Conservation (phyloP, 805 yeast species). For the Candida berthetii region DNA sequence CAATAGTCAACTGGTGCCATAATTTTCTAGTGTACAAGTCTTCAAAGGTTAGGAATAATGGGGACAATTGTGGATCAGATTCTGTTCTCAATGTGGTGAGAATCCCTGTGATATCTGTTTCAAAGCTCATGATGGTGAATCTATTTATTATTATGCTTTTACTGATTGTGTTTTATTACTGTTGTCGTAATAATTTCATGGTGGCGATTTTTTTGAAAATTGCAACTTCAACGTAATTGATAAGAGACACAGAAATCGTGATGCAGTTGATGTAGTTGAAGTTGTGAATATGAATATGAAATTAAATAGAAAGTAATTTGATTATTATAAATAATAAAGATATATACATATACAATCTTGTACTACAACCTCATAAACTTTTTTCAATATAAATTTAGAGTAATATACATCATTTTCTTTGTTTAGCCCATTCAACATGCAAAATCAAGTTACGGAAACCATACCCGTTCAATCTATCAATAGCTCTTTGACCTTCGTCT, state of each 20-base stretch:
- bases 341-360: no score
- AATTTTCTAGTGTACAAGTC: slow-evolving; percentile 83
- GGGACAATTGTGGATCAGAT: slow-evolving; percentile 57
- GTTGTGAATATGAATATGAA: no score
- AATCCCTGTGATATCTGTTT: slow-evolving; percentile 17
- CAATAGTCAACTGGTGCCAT: slow-evolving; percentile 89
- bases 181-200: no score
- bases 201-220: no score
- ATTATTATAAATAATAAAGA: no score
- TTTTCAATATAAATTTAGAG: no score
- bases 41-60: slow-evolving; percentile 64
- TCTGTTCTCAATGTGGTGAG: slow-evolving; percentile 51
- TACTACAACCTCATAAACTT: no score
- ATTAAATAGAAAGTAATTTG: no score
- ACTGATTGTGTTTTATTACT: neutral
- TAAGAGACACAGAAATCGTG: no score
- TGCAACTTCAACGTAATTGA: no score
- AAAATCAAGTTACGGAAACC: slow-evolving; percentile 89
- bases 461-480: slow-evolving; percentile 74
- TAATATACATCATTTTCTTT: neutral
- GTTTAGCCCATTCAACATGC: slow-evolving; percentile 56
- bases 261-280: no score
- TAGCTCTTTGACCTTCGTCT: slow-evolving; percentile 68
- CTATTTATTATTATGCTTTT: neutral
- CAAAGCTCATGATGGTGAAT: neutral